Percentiles rank a stretch among this genome's conserved stretches.
phyloP scores from a whole-genome alignment of 2,329 filamentous ascomycete genomes.

The Macrophomina tecta region DNA sequence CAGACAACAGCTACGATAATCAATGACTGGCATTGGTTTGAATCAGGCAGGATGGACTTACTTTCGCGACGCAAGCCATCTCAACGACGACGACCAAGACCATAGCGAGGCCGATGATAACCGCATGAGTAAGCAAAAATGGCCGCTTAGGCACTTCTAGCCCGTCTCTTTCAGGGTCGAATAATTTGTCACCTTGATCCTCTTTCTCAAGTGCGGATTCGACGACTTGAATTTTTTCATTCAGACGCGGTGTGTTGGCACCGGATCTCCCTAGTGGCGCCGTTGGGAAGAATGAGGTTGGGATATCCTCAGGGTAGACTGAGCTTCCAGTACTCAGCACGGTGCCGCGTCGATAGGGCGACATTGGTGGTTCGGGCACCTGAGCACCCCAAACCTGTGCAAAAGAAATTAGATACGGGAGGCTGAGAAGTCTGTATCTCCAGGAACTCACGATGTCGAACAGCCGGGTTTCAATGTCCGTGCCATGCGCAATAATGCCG shows the following conservation, averaged over 20 bases:
- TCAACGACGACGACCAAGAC: conserved; percentile 39
- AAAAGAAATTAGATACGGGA: not conserved
- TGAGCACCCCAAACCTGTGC: conserved; percentile 35
- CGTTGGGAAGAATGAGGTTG: not conserved
- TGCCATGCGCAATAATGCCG: conserved; percentile 49
- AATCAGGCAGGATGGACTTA: conserved; percentile 27
- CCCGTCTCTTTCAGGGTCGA: conserved; percentile 36
- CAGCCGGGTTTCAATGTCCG: conserved; percentile 33
- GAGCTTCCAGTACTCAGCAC: not conserved
- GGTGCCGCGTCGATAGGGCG: not conserved
- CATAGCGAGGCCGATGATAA: conserved; percentile 36
- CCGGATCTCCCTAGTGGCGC: not conserved
- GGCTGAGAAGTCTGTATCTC: not conserved
- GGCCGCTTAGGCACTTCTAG: conserved; percentile 34
- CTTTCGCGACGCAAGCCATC: conserved; percentile 40
- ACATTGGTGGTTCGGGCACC: conserved; percentile 28
- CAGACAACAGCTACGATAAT: conserved; percentile 35
- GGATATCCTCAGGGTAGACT: not conserved
- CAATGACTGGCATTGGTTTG: not conserved
- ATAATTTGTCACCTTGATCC: conserved; percentile 36
- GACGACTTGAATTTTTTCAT: conserved; percentile 37
- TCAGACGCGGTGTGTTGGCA: conserved; percentile 28
- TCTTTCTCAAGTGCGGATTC: conserved; percentile 36
- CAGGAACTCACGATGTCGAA: conserved; percentile 7
- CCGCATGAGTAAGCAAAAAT: conserved; percentile 32